Conservation (phyloP, 208 protist genomes). For the Acanthamoeba triangularis region DNA sequence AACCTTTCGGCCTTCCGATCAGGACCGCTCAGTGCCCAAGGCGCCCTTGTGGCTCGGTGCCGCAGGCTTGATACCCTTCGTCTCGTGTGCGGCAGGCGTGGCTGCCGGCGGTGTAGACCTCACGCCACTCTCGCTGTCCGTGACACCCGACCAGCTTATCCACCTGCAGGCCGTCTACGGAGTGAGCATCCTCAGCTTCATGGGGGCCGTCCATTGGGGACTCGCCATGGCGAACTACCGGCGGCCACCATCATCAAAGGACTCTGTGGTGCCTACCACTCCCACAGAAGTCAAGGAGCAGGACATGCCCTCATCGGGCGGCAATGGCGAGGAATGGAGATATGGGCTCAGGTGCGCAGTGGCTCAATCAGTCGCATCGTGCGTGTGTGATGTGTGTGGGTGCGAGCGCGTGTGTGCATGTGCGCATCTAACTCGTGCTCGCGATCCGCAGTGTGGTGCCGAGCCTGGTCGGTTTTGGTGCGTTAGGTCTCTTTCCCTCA, state of each 20-base stretch:
- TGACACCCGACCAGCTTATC: conserved; percentile 16
- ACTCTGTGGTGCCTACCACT: not conserved
- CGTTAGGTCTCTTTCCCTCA: not conserved
- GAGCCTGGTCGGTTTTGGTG: conserved; percentile 24
- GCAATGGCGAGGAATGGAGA: not conserved
- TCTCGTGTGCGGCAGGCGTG: conserved; percentile 28
- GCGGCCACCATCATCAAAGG: not conserved
- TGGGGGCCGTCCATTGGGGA: conserved; percentile 63
- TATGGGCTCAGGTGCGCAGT: not conserved
- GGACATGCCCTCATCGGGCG: not conserved
- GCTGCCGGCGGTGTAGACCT: not conserved
- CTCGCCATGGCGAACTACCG: conserved; percentile 60
- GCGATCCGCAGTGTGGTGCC: conserved; percentile 3
- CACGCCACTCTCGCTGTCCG: not conserved
- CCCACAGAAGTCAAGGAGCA: not conserved
- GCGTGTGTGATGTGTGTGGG: not conserved
- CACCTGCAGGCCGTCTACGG: conserved; percentile 4
- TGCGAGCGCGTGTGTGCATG: not conserved
- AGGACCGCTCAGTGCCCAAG: conserved; percentile 5
- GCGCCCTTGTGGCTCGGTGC: conserved; percentile 25
- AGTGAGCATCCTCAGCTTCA: conserved; percentile 54
- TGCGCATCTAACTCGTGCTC: not conserved
- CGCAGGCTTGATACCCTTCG: conserved; percentile 63
- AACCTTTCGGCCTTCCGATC: not conserved
- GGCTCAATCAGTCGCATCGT: not conserved